Conservation (phyloP, 2,329 filamentous ascomycete species). For the Xylaria sp. region DNA sequence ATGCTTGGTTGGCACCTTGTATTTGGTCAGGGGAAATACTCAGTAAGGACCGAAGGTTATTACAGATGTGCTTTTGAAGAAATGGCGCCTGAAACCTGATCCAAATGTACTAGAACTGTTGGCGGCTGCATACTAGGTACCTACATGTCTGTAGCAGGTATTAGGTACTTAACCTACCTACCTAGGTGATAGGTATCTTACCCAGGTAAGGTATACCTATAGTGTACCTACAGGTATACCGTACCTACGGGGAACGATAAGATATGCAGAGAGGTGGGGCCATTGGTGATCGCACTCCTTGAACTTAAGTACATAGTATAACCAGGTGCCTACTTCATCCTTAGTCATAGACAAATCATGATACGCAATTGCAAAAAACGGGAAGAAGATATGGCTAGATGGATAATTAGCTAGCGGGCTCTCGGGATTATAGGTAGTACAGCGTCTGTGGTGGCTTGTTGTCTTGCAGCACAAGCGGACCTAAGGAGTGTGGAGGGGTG, state of each 20-base stretch:
- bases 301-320: not conserved
- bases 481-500: conserved; percentile 20
- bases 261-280: not conserved
- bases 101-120: no score
- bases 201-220: not conserved
- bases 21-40: not conserved
- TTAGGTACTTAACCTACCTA: no score
- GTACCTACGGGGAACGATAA: not conserved
- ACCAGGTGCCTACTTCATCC: no score
- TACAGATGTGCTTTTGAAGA: not conserved
- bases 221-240: not conserved
- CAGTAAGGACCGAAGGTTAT: not conserved
- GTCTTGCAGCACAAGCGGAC: no score
- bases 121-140: no score
- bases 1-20: conserved; percentile 3
- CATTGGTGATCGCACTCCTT: not conserved
- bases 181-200: no score
- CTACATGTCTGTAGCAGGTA: no score
- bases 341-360: no score
- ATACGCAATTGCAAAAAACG: no score
- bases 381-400: not conserved
- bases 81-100: no score
- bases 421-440: not conserved
- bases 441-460: not conserved
- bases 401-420: not conserved